Base-by-base conservation (phyloP, 371 early-diverging fungal genomes). In the Basidiobolus meristosporus region DNA sequence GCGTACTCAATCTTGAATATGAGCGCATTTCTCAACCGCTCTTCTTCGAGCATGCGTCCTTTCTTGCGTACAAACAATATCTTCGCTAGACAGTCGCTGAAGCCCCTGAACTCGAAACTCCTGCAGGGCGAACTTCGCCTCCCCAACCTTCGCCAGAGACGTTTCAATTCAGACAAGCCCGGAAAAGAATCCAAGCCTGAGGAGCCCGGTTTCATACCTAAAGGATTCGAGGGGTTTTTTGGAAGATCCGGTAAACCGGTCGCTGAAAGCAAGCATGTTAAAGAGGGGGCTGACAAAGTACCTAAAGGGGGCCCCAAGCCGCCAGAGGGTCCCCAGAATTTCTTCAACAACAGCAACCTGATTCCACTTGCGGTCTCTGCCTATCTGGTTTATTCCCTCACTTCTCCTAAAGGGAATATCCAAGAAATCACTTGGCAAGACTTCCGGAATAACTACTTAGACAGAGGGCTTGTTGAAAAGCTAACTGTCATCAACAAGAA, bases 371-470 rank as follows among this genome's bases (percentile, higher is more conserved):
- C 58, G 1, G 46, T 68, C 29, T 60, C 68, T 3, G 44, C 66
- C 20, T 71, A 65, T 36, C 44, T 73, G 22, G 43, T 72, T 12
- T 77, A 67, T 48, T 63, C 64, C 36, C 39, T 63, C 38, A 54
- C 57, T 14, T 43, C 65, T 1, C 62, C 65, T 9, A 46, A 57
- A 12, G 66, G 69, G 6, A 59, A 63, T 40, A 47, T 60, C 2
- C 57, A 63, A 1, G 77, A 85, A 44, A 77, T 92, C 39, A 90
- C 91, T 0, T 93, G 77, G 80, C 89, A 90, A 55, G 83, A 90
- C 39, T 92, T 96, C 64, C 71, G 88, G 12, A 65, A 71, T n/a
- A 63, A 74, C 16, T 69, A 89, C 47, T 63, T 96, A 15, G 90
- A 92, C 42, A 88, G 84, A 53, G 97, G 96, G 2, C 61, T 78